phyloP scores from a whole-genome alignment of 75 land plant genomes.

The Chamaecyparis obtusa region DNA sequence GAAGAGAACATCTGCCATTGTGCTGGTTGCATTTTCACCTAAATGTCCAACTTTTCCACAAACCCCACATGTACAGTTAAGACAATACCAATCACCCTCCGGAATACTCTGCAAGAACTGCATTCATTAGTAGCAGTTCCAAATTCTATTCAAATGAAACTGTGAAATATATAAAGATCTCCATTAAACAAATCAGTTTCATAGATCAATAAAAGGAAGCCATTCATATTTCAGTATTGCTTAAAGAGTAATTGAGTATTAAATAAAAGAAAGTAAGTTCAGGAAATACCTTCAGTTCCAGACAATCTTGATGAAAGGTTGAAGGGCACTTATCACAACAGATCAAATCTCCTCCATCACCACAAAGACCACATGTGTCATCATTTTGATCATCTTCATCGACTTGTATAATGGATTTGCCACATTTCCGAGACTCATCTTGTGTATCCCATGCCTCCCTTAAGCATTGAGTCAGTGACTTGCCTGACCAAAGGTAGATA shows the following conservation, averaged over 20 bases:
- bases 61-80: slow-evolving; percentile 61
- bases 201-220: background rate
- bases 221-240: background rate
- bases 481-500: slow-evolving; percentile 45
- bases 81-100: slow-evolving; percentile 85
- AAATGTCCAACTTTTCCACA: slow-evolving; percentile 33
- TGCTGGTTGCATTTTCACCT: slow-evolving; percentile 4
- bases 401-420: slow-evolving; percentile 35
- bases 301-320: slow-evolving; percentile 71
- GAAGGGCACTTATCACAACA: slow-evolving; percentile 94
- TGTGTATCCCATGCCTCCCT: slow-evolving; percentile 68
- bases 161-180: background rate
- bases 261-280: background rate
- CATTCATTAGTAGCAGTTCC: background rate
- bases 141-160: background rate
- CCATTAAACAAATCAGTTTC: background rate
- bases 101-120: slow-evolving; percentile 60
- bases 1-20: slow-evolving; percentile 9
- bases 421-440: slow-evolving; percentile 28
- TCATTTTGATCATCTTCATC: slow-evolving; percentile 80
- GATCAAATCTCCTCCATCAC: slow-evolving; percentile 89
- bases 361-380: slow-evolving; percentile 84
- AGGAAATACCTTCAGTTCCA: slow-evolving; percentile 54
- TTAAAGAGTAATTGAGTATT: background rate
- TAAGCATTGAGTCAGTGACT: slow-evolving; percentile 64